Evolutionary conservation across 805 yeast genomes (phyloP), one percentile per base, ranked within the genome.

Genomic region (Ogataea haglerorum): DNA sequence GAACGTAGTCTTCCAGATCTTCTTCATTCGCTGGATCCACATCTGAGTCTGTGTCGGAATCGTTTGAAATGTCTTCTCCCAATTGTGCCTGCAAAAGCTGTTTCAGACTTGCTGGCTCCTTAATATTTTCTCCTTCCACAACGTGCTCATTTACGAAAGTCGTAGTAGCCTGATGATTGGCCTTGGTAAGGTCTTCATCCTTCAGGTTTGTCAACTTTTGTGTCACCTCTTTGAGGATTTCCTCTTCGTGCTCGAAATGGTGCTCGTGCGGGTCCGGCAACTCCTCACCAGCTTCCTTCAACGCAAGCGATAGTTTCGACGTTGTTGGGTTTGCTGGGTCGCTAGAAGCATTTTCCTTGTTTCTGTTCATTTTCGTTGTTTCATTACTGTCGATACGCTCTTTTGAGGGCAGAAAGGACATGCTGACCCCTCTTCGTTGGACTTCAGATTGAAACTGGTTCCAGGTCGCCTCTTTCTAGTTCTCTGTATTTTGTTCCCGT

Each of bases 1-100:
- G 79, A 43, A 78, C 79, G 63, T 93, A 93, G 64, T 93, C 99
- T 42, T 78, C 79, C 33, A 74, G 67, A 45, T 85, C 85, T 64
- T 93, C 99, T 60, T 93, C 99, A 52, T 86, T 83, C 17, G 62
- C 56, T 25, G 61, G 60, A 42, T 65, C 65, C 14, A 56, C 48
- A 21, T 55, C 57, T 34, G 60, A 66, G 35, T 63, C 69, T 5
- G 56, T 39, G 21, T 51, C 57, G 4, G 45, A 36, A 25, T 66
- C 40, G 23, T 10, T 21, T 6, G 23, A 66, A 1, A 65, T 61
- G 7, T 62, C 60, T n/a, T 56, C 61, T 9, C 65, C 69, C 2
- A 63, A 58, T n/a, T 63, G 70, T 7, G 32, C 27, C 19, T 40
- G 38, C 37, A 36, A 23, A 13, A 39, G 17, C 16, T 45, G 39